Evolutionary conservation across 2,329 filamentous ascomycete genomes (phyloP).

Genomic region (Monilinia laxa): DNA sequence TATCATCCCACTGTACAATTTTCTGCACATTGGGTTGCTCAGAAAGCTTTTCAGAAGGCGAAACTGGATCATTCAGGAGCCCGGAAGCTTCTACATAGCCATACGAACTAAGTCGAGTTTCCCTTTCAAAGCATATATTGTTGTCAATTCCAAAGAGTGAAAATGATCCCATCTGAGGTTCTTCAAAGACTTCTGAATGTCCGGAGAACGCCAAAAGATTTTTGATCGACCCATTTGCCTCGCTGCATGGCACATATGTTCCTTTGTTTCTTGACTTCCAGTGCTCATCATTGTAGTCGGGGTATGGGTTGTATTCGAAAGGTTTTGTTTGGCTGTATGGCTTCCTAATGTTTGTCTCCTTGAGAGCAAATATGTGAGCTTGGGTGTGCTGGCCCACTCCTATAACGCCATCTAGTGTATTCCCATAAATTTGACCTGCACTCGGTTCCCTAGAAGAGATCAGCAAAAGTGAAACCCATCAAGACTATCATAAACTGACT

Average conservation of each 20-base stretch:
- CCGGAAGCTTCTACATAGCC: slow-evolving; percentile 49
- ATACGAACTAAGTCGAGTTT: slow-evolving; percentile 68
- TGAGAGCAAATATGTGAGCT: slow-evolving; percentile 40
- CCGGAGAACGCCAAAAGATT: slow-evolving; percentile 66
- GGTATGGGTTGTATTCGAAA: slow-evolving; percentile 68
- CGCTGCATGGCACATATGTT: slow-evolving; percentile 62
- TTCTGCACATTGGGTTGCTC: slow-evolving; percentile 4
- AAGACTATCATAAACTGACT: slow-evolving; percentile 24
- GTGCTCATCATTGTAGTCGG: slow-evolving; percentile 61
- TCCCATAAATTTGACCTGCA: slow-evolving; percentile 57
- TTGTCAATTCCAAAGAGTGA: slow-evolving; percentile 59
- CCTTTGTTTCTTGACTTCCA: slow-evolving; percentile 61
- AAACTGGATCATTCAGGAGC: accelerated
- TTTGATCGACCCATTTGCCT: slow-evolving; percentile 52
- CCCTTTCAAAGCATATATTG: slow-evolving; percentile 65
- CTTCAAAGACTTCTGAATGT: slow-evolving; percentile 57
- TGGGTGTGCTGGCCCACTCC: slow-evolving; percentile 40
- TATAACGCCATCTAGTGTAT: slow-evolving; percentile 51
- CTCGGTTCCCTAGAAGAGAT: slow-evolving; percentile 43
- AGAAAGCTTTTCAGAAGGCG: neutral
- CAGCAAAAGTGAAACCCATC: slow-evolving; percentile 27
- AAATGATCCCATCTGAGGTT: slow-evolving; percentile 63
- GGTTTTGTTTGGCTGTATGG: slow-evolving; percentile 51
- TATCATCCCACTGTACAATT: slow-evolving; percentile 55
- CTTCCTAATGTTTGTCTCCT: slow-evolving; percentile 40